phyloP scores from a whole-genome alignment of 139 green algal genomes.

The Nannochloris sp. region DNA sequence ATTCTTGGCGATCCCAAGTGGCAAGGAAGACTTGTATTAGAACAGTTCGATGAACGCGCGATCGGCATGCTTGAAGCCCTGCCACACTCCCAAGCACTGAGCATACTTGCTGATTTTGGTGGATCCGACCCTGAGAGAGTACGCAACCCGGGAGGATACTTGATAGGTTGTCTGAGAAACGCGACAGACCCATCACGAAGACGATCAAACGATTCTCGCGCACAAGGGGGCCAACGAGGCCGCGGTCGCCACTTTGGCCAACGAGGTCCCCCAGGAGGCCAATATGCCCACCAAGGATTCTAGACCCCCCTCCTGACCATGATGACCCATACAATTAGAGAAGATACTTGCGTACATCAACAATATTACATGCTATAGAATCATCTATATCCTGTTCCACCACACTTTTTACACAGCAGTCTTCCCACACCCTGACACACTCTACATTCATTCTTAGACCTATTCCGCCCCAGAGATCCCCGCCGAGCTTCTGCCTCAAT shows the following conservation, averaged over 20 bases:
- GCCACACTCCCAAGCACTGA: background rate
- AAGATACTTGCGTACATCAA: too few species aligned
- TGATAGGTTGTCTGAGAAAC: constrained; percentile 21
- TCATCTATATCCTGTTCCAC: constrained; percentile 10
- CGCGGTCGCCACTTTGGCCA: too few species aligned
- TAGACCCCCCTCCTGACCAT: too few species aligned
- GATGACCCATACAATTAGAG: too few species aligned
- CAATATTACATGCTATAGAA: background rate
- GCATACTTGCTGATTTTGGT: constrained; percentile 17
- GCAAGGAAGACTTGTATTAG: constrained; percentile 9
- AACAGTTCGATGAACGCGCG: constrained; percentile 19
- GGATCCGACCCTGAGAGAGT: constrained; percentile 16
- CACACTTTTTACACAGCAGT: constrained; percentile 14
- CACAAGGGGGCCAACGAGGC: too few species aligned
- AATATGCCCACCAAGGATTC: too few species aligned
- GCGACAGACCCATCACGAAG: too few species aligned
- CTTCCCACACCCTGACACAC: constrained; percentile 14
- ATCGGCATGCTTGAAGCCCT: constrained; percentile 15
- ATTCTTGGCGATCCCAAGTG: constrained; percentile 2
- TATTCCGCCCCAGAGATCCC: background rate
- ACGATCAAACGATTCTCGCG: too few species aligned
- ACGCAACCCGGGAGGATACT: constrained; percentile 12
- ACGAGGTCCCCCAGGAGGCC: too few species aligned
- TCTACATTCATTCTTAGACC: constrained; percentile 11
- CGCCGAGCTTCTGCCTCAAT: background rate